These are phyloP conservation scores for Sarocladium brachiariae DNA, from an alignment of 2,329 filamentous ascomycete species.

Conservation along the genomic window DNA sequence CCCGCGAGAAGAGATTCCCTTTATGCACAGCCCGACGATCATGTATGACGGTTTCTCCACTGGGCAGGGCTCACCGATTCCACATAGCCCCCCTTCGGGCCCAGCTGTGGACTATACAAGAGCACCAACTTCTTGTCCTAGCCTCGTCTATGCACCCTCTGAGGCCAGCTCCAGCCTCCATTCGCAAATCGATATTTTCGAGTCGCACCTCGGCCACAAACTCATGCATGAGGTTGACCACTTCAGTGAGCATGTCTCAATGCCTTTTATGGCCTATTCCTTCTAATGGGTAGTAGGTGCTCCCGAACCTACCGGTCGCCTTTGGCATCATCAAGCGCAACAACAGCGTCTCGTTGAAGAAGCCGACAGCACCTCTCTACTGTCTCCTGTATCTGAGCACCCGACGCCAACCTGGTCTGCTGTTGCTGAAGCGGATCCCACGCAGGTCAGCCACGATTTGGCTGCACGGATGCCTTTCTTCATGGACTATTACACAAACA, in stretches of 20 bases:
- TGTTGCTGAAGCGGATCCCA: constrained; percentile 30
- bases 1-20: constrained; percentile 51
- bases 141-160: constrained; percentile 53
- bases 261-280: constrained; percentile 26
- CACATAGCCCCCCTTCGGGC: constrained; percentile 48
- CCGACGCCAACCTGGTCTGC: constrained; percentile 41
- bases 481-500: constrained; percentile 89
- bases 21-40: constrained; percentile 47
- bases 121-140: constrained; percentile 53
- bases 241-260: constrained; percentile 41
- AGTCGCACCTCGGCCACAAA: constrained; percentile 46
- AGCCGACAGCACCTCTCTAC: neutral
- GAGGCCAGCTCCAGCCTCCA: constrained; percentile 53
- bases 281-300: constrained; percentile 38
- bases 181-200: constrained; percentile 53
- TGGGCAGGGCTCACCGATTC: constrained; percentile 43
- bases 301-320: constrained; percentile 39
- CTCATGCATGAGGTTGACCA: constrained; percentile 45
- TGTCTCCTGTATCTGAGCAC: constrained; percentile 33
- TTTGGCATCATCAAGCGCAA: constrained; percentile 37
- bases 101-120: constrained; percentile 50
- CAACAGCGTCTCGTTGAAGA: constrained; percentile 32
- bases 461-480: constrained; percentile 79
- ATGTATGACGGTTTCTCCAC: constrained; percentile 50
- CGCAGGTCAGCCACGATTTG: constrained; percentile 53